A percentile compares a stretch with the other conserved stretches of the same genome.
These are phyloP conservation scores for Geotrichum cucujoidarum DNA, from an alignment of 1,139 yeast species.

Conservation along the genomic window DNA sequence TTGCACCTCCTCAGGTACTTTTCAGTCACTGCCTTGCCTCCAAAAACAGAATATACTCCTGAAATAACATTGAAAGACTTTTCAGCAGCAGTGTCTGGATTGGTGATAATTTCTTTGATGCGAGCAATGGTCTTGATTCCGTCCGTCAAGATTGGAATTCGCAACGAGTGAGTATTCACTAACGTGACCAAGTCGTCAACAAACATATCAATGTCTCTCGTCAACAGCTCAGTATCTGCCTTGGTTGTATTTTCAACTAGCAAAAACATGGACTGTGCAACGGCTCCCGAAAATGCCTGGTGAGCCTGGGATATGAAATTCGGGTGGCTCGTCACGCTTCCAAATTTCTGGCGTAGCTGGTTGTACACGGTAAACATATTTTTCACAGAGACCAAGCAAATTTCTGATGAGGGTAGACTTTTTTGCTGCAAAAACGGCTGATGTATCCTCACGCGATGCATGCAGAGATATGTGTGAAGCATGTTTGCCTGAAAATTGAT, in stretches of 20 bases:
- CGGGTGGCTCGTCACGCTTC: conserved; percentile 25
- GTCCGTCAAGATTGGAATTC: conserved; percentile 31
- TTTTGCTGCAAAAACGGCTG: conserved; percentile 30
- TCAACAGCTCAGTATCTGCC: conserved; percentile 27
- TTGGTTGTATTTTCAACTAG: conserved; percentile 23
- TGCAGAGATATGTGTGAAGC: conserved; percentile 33
- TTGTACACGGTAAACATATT: conserved; percentile 29
- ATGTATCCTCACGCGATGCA: conserved; percentile 32
- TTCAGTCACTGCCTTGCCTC: conserved; percentile 33
- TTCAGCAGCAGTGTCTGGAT: conserved; percentile 21
- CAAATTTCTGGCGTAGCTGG: conserved; percentile 23
- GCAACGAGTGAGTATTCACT: conserved; percentile 25
- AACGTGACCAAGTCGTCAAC: conserved; percentile 27
- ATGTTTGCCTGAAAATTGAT: conserved; percentile 33
- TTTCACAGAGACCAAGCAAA: conserved; percentile 28
- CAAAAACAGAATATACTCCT: conserved; percentile 33
- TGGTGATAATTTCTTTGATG: conserved; percentile 25
- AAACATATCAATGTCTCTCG: conserved; percentile 29
- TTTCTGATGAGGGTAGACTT: conserved; percentile 32
- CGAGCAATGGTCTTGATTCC: conserved; percentile 29
- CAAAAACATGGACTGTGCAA: conserved; percentile 31
- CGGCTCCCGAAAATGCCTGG: conserved; percentile 32
- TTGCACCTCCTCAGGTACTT: conserved; percentile 30
- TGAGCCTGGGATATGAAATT: conserved; percentile 30
- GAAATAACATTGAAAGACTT: conserved; percentile 4